Evolutionary conservation across 179 eudicot genomes (phyloP).

Genomic region (Spergularia azorica): DNA sequence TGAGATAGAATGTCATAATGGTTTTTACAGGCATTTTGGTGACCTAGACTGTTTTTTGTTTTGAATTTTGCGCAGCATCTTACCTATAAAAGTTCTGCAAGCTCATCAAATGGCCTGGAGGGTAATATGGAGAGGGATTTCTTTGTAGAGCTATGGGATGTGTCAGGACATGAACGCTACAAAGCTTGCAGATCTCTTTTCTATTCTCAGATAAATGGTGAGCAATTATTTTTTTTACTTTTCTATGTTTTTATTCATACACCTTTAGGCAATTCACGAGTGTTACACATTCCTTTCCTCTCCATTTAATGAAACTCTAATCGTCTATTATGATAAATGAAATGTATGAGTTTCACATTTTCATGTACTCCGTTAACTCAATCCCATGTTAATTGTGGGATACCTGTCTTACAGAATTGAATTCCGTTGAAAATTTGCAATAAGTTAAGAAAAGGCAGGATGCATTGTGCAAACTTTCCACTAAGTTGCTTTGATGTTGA

Average conservation of each 20-base stretch:
- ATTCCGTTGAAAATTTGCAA: no score
- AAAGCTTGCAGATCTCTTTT: constrained; percentile 80
- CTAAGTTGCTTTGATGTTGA: no score
- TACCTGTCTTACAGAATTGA: no score
- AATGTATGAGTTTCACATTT: no score
- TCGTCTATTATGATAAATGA: no score
- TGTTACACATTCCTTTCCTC: no score
- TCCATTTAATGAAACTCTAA: no score
- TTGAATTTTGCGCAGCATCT: constrained; percentile 48
- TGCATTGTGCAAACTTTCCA: no score
- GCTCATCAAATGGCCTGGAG: constrained; percentile 61
- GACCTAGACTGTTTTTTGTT: background rate
- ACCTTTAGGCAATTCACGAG: background rate
- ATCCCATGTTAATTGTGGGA: no score
- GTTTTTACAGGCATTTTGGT: background rate
- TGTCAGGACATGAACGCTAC: constrained; percentile 80
- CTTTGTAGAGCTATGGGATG: constrained; percentile 83
- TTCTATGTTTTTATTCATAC: background rate
- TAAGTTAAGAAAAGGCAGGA: no score
- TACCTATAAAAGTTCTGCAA: constrained; percentile 54
- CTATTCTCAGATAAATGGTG: constrained; percentile 82
- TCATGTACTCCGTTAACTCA: no score
- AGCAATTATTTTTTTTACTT: constrained; percentile 15
- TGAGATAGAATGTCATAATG: background rate
- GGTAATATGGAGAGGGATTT: constrained; percentile 70